phyloP scores from a whole-genome alignment of 768 basidiomycete species.

The Rubroboletus pulcherrimus region DNA sequence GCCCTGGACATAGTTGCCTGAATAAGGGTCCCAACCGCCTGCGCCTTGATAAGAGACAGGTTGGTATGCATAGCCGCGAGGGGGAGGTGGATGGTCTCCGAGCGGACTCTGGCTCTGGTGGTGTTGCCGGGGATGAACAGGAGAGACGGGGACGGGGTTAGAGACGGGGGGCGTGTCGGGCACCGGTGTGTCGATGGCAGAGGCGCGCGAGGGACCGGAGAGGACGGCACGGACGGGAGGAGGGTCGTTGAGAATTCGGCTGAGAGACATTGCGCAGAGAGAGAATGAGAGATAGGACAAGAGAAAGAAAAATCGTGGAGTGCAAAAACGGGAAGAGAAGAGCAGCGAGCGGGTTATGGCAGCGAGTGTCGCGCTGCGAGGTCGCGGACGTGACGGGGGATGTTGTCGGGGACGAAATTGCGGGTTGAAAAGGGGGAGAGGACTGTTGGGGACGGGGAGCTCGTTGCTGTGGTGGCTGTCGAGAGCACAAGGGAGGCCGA shows the following conservation, averaged over 20 bases:
- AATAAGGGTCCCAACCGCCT: slow-evolving; percentile 38
- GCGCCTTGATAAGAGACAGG: slow-evolving; percentile 37
- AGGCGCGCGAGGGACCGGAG: slow-evolving; percentile 14
- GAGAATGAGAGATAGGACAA: not conserved
- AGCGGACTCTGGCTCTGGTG: slow-evolving; percentile 28
- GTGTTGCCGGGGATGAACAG: slow-evolving; percentile 21
- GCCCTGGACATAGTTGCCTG: slow-evolving; percentile 36
- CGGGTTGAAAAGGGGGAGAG: not conserved
- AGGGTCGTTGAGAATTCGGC: slow-evolving; percentile 77
- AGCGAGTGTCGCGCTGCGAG: not conserved
- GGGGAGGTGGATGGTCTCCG: slow-evolving; percentile 30
- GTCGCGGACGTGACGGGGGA: not conserved
- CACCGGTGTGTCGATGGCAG: slow-evolving; percentile 20
- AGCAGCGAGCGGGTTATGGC: not conserved
- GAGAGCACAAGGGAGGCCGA: slow-evolving; percentile 21
- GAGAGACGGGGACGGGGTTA: slow-evolving; percentile 17
- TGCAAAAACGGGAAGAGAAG: not conserved
- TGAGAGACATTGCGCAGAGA: slow-evolving; percentile 60
- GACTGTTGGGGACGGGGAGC: slow-evolving; percentile 8
- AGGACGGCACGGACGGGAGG: slow-evolving; percentile 36
- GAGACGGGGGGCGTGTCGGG: slow-evolving; percentile 25
- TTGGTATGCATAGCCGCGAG: slow-evolving; percentile 36
- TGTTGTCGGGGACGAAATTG: not conserved
- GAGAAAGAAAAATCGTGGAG: slow-evolving; percentile 3
- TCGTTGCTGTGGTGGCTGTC: slow-evolving; percentile 19